Evolutionary conservation across 257 asterid genomes (phyloP), one percentile per base, ranked within the genome.

Genomic region (Prunella vulgaris): DNA sequence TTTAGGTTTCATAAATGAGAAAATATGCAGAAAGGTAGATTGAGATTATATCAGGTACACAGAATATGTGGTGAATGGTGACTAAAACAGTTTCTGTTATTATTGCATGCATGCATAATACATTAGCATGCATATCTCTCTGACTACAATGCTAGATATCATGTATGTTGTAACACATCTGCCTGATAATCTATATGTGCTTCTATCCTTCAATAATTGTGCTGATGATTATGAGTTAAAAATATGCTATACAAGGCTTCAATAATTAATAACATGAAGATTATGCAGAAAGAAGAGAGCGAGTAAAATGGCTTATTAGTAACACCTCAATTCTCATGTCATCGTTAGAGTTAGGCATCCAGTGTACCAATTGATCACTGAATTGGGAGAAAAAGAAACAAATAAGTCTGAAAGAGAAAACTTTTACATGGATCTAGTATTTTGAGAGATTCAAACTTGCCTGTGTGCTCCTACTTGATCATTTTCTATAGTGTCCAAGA

Each of bases 311-410:
- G n/a, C 58, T 59, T 35, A 32, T 56, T 28, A 13, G 69, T 58
- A 69, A 58, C 22, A 54, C 54, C 56, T 69, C 61, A 67, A 68
- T 75, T 56, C 62, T 37, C 48, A 17, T 75, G 42, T 56, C 73
- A 33, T 51, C 32, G 60, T n/a, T 78, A 72, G 51, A 30, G 54
- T 59, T 37, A 32, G 65, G 74, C 17, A 35, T 28, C 42, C 46
- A 40, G 51, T 10, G 18, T 40, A 49, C 46, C 57, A 40, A 35
- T 14, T 22, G 57, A 64, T 68, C 42, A 69, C 63, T 62, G 8
- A 46, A 46, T 46, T 17, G 44, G 38, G 10, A 38, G 46, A 46
- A 22, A 48, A 24, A 15, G 5, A 58, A 32, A 60, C 14, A 20
- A 32, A 75, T 37, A 60, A 51, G 38, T 22, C 51, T 5, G 54